Conservation (phyloP, 176 grass and related monocot genomes). For the Tuctoria greenei region DNA sequence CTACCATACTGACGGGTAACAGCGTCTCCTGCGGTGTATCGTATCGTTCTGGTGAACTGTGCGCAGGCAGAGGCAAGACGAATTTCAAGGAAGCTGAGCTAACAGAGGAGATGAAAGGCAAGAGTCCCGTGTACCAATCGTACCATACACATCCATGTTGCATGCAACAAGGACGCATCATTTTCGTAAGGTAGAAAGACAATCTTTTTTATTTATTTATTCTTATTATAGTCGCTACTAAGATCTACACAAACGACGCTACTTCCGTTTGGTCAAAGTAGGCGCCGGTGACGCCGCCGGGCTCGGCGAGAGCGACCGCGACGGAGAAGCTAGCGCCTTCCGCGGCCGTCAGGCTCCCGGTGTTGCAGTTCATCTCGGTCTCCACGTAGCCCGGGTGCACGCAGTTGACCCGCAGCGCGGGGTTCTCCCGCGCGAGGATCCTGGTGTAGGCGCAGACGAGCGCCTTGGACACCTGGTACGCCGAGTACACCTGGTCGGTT, state of each 20-base stretch:
- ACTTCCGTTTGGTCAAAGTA: constrained; percentile 30
- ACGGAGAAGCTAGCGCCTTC: constrained; percentile 50
- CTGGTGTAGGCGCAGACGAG: constrained; percentile 56
- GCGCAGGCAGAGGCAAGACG: no score
- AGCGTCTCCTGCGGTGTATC: no score
- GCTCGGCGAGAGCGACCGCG: constrained; percentile 19
- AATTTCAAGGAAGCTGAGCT: no score
- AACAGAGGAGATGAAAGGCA: no score
- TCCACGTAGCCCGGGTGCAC: constrained; percentile 57
- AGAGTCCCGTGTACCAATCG: no score
- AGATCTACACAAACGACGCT: constrained; percentile 3
- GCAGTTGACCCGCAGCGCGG: constrained; percentile 44
- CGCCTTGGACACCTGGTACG: constrained; percentile 61
- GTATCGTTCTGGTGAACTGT: no score
- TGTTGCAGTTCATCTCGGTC: constrained; percentile 54
- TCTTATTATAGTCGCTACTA: no score
- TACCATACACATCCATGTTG: no score
- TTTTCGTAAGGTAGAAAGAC: no score
- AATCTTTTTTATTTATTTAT: no score
- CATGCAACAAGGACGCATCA: no score
- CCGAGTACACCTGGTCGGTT: not conserved
- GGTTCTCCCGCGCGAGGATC: constrained; percentile 42
- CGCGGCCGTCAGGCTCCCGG: constrained; percentile 31
- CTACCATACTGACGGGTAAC: no score
- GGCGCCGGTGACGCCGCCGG: constrained; percentile 45